Evolutionary conservation across 305 asterid species (phyloP).

Genomic region (Plantago lanceolata): DNA sequence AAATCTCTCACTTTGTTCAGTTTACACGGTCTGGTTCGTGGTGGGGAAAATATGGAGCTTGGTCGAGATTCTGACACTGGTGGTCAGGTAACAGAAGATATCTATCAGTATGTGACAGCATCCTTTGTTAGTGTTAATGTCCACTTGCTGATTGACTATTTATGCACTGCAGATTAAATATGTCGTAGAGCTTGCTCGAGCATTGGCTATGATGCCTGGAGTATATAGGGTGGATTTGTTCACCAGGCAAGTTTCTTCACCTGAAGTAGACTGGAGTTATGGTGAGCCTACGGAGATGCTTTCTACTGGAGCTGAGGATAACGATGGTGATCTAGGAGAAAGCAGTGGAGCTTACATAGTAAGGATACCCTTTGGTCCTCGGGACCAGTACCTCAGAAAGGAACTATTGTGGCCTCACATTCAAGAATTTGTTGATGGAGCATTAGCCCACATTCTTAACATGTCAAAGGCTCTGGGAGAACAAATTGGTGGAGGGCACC

Average conservation of each 20-base stretch:
- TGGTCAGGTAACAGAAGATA: conserved; percentile 58
- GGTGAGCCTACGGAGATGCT: conserved; percentile 91
- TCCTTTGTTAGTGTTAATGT: neutral
- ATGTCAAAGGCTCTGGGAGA: conserved; percentile 77
- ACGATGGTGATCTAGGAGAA: conserved; percentile 53
- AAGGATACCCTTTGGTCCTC: conserved; percentile 78
- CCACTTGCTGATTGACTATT: conserved; percentile 16
- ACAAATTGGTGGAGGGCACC: conserved; percentile 63
- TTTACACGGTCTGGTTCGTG: conserved; percentile 86
- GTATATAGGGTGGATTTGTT: conserved; percentile 76
- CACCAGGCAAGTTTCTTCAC: conserved; percentile 72
- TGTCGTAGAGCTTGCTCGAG: conserved; percentile 85
- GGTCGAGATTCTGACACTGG: conserved; percentile 97
- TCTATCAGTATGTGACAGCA: neutral
- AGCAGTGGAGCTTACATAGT: conserved; percentile 76
- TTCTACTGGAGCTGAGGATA: conserved; percentile 47
- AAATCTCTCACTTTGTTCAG: conserved; percentile 37
- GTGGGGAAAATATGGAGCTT: conserved; percentile 97
- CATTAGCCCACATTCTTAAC: conserved; percentile 65
- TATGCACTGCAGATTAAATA: conserved; percentile 56
- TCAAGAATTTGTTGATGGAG: conserved; percentile 83
- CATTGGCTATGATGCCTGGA: conserved; percentile 74
- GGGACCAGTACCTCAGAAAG: conserved; percentile 58
- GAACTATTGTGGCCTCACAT: conserved; percentile 78
- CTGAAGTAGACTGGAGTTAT: conserved; percentile 83